Evolutionary conservation across 106 monocot genomes (phyloP).

Genomic region (Allium cepa): DNA sequence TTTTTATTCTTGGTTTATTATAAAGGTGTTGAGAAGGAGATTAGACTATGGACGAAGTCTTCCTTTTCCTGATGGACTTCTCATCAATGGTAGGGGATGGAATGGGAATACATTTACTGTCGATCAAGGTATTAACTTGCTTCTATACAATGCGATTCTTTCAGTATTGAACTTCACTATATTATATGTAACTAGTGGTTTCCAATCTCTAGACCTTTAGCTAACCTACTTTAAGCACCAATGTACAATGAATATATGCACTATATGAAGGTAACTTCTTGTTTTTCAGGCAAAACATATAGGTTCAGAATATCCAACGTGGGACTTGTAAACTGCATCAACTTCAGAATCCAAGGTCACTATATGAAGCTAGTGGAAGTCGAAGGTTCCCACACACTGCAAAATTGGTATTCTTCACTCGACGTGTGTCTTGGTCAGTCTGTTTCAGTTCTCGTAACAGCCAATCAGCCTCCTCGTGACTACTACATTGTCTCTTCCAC

Average conservation of each 20-base stretch:
- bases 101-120: slow-evolving; percentile 40
- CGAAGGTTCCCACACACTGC: slow-evolving; percentile 7
- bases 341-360: slow-evolving; percentile 11
- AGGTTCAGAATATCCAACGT: slow-evolving; percentile 9
- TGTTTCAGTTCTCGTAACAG: slow-evolving; percentile 5
- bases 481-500: slow-evolving; percentile 9
- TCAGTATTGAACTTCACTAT: no score
- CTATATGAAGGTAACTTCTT: no score
- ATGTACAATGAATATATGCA: background rate
- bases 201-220: no score
- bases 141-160: no score
- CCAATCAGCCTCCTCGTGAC: slow-evolving; percentile 7
- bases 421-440: slow-evolving; percentile 10
- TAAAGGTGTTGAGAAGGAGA: background rate
- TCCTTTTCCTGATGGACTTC: slow-evolving; percentile 53
- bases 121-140: slow-evolving; percentile 38
- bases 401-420: slow-evolving; percentile 4
- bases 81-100: slow-evolving; percentile 75
- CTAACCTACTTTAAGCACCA: no score
- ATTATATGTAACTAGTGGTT: no score
- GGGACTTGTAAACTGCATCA: slow-evolving; percentile 3
- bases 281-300: slow-evolving; percentile 4
- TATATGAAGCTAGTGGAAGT: slow-evolving; percentile 1
- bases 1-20: background rate
- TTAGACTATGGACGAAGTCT: slow-evolving; percentile 11